Evolutionary conservation across 164 flowering plant genomes (phyloP).

Genomic region (Umbellularia californica): DNA sequence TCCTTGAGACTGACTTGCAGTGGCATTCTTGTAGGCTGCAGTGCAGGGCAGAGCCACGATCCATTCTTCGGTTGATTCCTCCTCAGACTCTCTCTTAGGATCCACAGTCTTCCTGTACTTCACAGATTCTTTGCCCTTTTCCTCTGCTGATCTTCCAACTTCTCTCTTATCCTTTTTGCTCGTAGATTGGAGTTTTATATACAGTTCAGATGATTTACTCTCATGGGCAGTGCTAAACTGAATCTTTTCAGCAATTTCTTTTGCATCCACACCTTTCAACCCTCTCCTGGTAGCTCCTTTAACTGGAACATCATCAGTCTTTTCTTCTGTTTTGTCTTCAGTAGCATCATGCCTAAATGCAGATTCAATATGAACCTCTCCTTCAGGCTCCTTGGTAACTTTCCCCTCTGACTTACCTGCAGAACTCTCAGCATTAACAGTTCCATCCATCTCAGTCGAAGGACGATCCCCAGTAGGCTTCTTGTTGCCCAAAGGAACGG

Average conservation of each 20-base stretch:
- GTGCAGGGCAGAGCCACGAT: too few relatives aligned
- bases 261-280: neutral
- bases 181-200: neutral
- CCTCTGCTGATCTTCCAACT: neutral
- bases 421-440: neutral
- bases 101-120: conserved; percentile 4
- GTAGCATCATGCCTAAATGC: neutral
- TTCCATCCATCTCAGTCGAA: neutral
- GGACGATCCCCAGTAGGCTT: neutral
- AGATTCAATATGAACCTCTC: neutral
- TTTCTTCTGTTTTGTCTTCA: neutral
- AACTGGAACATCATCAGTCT: neutral
- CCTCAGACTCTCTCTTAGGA: conserved; percentile 12
- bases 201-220: neutral
- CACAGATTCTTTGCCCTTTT: neutral
- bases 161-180: conserved; percentile 3
- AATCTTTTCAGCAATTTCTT: neutral
- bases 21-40: too few relatives aligned
- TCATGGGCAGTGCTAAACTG: neutral
- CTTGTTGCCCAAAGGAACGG: neutral
- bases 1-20: neutral
- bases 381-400: neutral
- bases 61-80: conserved; percentile 6
- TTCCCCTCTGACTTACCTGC: neutral
- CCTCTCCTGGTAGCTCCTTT: neutral